phyloP scores from a whole-genome alignment of 148 eudicot species.

The Nepenthes mirabilis region DNA sequence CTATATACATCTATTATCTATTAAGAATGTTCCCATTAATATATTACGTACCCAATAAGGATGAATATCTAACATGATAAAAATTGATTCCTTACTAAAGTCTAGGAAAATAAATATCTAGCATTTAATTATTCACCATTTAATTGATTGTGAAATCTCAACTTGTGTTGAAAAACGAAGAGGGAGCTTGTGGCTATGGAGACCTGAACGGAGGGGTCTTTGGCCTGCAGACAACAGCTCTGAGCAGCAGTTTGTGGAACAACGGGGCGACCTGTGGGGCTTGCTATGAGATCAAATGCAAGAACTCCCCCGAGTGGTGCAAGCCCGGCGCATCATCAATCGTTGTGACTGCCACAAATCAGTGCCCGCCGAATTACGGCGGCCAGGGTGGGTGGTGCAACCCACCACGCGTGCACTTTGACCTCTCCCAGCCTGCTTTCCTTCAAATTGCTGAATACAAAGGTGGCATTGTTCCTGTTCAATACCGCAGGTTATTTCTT shows the following conservation, averaged over 20 bases:
- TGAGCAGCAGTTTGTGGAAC: conserved; percentile 48
- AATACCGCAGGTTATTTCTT: conserved; percentile 39
- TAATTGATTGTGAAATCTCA: no score
- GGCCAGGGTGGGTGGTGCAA: conserved; percentile 6
- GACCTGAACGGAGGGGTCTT: conserved; percentile 25
- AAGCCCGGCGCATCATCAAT: conserved; percentile 20
- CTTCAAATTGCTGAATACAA: conserved; percentile 35
- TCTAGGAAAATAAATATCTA: no score
- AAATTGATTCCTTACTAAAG: no score
- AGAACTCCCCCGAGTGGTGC: conserved; percentile 32
- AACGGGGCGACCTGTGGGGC: conserved; percentile 58
- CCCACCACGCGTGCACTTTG: conserved; percentile 46
- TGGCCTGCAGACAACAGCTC: conserved; percentile 40
- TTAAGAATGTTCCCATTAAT: no score
- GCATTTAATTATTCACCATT: no score
- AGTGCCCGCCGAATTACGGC: no score
- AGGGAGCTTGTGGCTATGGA: conserved; percentile 66
- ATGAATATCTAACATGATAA: no score
- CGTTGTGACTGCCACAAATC: conserved; percentile 55
- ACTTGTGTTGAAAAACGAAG: conserved; percentile 9
- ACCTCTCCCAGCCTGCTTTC: conserved; percentile 54
- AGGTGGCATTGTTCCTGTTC: conserved; percentile 56
- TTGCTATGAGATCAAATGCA: conserved; percentile 54
- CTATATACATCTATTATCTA: no score
- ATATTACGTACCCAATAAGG: no score